Percentiles rank a stretch among this genome's conserved stretches.
Conservation (phyloP, 139 green algal species). For the Tetraselmis striata region DNA sequence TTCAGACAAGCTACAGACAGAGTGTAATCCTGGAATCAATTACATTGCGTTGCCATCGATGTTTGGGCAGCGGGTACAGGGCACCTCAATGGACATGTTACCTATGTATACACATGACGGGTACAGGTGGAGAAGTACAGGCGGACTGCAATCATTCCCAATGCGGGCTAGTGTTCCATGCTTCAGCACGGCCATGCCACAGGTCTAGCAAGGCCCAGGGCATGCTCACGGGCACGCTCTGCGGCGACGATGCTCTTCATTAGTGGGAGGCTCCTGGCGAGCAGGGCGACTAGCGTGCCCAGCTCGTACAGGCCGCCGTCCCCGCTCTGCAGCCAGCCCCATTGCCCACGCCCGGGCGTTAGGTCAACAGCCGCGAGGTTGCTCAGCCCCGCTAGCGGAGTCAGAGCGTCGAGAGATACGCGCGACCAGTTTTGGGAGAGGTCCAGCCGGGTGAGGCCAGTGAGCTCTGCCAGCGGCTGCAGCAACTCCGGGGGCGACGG, state of each 20-base stretch:
- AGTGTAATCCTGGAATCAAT: too few species aligned
- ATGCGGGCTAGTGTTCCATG: too few species aligned
- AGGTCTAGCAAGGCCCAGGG: neutral
- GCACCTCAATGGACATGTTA: too few species aligned
- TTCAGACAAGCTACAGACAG: too few species aligned
- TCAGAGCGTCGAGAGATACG: neutral
- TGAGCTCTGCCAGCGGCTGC: neutral
- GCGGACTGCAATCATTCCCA: too few species aligned
- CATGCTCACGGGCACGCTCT: neutral
- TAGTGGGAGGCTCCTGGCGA: neutral
- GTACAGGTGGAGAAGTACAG: too few species aligned
- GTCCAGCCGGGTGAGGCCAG: neutral
- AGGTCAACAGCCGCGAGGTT: neutral
- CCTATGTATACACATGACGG: too few species aligned
- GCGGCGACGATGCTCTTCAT: neutral
- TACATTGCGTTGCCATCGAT: too few species aligned
- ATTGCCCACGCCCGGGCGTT: neutral
- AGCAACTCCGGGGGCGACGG: neutral
- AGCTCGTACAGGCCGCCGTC: neutral
- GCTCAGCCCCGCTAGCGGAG: neutral
- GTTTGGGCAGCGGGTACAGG: too few species aligned
- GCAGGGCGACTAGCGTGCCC: neutral
- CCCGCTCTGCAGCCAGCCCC: neutral
- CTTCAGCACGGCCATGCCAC: too few species aligned
- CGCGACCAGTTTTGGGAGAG: neutral